phyloP scores from a whole-genome alignment of 2,329 filamentous ascomycete genomes.

The Elsinoe perseae region DNA sequence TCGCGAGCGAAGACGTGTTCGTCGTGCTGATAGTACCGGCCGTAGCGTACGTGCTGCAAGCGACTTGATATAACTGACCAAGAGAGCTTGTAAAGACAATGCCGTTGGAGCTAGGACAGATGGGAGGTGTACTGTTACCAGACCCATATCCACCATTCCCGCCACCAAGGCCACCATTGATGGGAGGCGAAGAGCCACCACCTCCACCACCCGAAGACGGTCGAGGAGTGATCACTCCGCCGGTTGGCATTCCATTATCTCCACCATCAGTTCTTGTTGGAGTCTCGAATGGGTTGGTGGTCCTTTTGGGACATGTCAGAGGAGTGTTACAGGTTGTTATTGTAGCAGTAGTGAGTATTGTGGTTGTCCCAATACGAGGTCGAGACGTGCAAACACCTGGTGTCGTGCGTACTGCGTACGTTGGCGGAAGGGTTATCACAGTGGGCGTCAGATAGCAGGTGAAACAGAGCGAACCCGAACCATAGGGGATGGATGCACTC shows the following conservation, averaged over 20 bases:
- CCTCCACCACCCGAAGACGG: constrained; percentile 2
- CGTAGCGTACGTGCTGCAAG: constrained; percentile 23
- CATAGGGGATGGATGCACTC: constrained; percentile 3
- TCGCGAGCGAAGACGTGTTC: constrained; percentile 22
- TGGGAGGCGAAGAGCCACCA: constrained; percentile 2
- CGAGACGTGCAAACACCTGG: constrained; percentile 18
- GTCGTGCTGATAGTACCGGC: constrained; percentile 22
- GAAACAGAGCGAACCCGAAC: constrained; percentile 23
- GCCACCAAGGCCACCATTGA: constrained; percentile 11
- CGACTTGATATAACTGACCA: constrained; percentile 25
- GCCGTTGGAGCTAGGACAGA: constrained; percentile 24
- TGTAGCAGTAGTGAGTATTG: constrained; percentile 27
- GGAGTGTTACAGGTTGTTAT: constrained; percentile 27
- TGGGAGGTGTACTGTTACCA: constrained; percentile 20
- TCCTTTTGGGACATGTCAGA: constrained; percentile 22
- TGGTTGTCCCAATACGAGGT: constrained; percentile 24
- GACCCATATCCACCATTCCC: constrained; percentile 12
- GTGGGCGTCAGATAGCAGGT: constrained; percentile 26
- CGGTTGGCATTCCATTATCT: background rate
- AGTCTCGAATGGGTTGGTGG: constrained; percentile 7
- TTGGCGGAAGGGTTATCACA: constrained; percentile 18
- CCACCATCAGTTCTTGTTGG: background rate
- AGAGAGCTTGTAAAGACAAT: constrained; percentile 22
- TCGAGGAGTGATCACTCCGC: constrained; percentile 3
- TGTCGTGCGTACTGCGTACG: background rate